Conservation (phyloP, 345 rosid species). For the Erodium maritimum region DNA sequence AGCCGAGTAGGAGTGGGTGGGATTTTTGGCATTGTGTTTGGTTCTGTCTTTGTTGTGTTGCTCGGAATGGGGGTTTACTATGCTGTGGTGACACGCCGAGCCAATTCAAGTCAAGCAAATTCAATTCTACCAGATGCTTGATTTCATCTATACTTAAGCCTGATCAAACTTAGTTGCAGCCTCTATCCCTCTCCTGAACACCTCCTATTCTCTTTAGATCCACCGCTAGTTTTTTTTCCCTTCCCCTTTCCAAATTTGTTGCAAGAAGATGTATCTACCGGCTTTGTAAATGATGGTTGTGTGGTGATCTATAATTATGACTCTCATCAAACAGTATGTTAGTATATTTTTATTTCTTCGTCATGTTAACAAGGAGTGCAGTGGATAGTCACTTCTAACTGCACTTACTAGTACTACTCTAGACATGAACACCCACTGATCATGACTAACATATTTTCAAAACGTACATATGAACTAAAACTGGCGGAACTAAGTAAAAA, state of each 20-base stretch:
- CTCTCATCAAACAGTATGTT: background rate
- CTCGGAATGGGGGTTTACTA: conserved; percentile 25
- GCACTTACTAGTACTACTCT: no score
- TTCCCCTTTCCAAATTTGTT: background rate
- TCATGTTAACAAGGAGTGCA: no score
- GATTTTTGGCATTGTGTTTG: conserved; percentile 32
- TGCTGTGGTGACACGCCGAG: conserved; percentile 21
- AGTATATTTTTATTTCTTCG: background rate
- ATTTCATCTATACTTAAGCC: conserved; percentile 3
- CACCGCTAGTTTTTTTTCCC: background rate
- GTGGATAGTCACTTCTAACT: no score
- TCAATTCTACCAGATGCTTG: conserved; percentile 30
- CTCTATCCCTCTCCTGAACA: background rate
- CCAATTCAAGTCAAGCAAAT: conserved; percentile 22
- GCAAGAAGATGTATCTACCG: background rate
- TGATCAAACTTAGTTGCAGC: background rate
- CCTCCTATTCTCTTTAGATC: background rate
- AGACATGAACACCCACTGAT: no score
- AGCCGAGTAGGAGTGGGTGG: conserved; percentile 27
- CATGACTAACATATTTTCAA: no score
- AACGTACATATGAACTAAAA: no score
- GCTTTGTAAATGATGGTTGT: background rate
- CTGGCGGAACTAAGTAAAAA: no score
- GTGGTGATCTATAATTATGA: background rate
- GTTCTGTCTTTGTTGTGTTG: conserved; percentile 27